Percentiles rank a stretch among this genome's conserved stretches.
Evolutionary conservation across 2,329 filamentous ascomycete genomes (phyloP).

Genomic region (Venturia oleaginea): DNA sequence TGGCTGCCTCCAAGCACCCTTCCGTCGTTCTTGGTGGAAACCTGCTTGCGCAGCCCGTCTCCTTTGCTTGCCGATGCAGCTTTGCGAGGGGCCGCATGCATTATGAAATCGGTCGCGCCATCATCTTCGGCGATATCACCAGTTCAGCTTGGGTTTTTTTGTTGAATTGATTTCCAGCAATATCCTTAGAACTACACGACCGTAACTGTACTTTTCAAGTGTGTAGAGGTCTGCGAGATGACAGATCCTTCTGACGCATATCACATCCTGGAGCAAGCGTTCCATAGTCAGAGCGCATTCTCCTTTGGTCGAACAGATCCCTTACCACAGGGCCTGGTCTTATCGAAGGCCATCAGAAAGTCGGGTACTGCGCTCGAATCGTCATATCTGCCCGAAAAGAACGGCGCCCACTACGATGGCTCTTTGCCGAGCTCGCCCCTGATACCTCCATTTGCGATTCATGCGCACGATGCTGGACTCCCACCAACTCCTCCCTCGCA

Average conservation of each 20-base stretch:
- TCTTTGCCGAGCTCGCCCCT: background rate
- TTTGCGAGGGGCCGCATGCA: background rate
- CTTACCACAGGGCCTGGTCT: background rate
- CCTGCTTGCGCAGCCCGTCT: background rate
- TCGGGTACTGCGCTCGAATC: background rate
- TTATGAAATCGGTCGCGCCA: background rate
- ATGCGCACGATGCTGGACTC: background rate
- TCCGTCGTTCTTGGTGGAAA: background rate
- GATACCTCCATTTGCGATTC: background rate
- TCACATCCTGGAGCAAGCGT: background rate
- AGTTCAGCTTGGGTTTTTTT: background rate
- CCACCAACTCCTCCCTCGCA: constrained; percentile 13
- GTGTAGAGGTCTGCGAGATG: background rate
- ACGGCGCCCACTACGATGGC: background rate
- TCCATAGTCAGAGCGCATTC: background rate
- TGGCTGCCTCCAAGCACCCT: background rate
- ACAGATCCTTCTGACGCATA: background rate
- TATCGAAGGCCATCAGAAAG: background rate
- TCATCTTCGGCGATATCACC: background rate
- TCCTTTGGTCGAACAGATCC: background rate
- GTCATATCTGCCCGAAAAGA: background rate
- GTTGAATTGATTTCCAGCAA: background rate
- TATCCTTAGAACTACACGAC: background rate
- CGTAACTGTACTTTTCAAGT: background rate
- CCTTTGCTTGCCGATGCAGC: background rate